Conservation (phyloP, 2,329 filamentous ascomycete species). For the Fusarium chaquense region DNA sequence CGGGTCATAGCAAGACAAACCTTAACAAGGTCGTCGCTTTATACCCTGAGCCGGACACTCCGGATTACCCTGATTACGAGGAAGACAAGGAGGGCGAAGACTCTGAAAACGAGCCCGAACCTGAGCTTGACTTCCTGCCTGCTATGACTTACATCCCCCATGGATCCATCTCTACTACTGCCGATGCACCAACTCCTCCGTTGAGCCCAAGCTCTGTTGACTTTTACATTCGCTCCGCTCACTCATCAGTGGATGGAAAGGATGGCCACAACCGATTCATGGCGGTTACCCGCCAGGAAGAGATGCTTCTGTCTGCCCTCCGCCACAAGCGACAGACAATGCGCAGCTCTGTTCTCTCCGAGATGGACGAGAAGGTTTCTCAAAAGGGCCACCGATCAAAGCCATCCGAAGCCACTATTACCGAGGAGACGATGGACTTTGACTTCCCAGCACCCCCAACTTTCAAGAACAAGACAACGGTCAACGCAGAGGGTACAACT, state of each 20-base stretch:
- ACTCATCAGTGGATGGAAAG: slow-evolving; percentile 53
- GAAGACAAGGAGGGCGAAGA: slow-evolving; percentile 27
- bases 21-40: slow-evolving; percentile 55
- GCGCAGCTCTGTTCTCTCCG: slow-evolving; percentile 61
- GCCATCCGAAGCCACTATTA: slow-evolving; percentile 49
- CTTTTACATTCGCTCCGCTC: slow-evolving; percentile 58
- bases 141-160: slow-evolving; percentile 34
- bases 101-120: slow-evolving; percentile 31
- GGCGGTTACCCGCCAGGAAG: slow-evolving; percentile 69
- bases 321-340: slow-evolving; percentile 68
- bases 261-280: slow-evolving; percentile 60
- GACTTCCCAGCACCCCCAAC: slow-evolving; percentile 54
- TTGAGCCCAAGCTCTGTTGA: slow-evolving; percentile 66
- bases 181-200: slow-evolving; percentile 62
- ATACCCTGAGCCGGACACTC: slow-evolving; percentile 48
- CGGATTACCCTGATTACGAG: slow-evolving; percentile 41
- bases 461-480: slow-evolving; percentile 44
- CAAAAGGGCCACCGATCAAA: slow-evolving; percentile 46
- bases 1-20: slow-evolving; percentile 49
- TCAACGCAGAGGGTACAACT: slow-evolving; percentile 43
- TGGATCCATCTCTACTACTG: slow-evolving; percentile 47
- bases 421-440: slow-evolving; percentile 50
- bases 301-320: slow-evolving; percentile 68
- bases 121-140: slow-evolving; percentile 31
- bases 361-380: slow-evolving; percentile 49